Base-by-base conservation (phyloP, 2,329 filamentous ascomycete genomes). In the Helminthosporium solani region DNA sequence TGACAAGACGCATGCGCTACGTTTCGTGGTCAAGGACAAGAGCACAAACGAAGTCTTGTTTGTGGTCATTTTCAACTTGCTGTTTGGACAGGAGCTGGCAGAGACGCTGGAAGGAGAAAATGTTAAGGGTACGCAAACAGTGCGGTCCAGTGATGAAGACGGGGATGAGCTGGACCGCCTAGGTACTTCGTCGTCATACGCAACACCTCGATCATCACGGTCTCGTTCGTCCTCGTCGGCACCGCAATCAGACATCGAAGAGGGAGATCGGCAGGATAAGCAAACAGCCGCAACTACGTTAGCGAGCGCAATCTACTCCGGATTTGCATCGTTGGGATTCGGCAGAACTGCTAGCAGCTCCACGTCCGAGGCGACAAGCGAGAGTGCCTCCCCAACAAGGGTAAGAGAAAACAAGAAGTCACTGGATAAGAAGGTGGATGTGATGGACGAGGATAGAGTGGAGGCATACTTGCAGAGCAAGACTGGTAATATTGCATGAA, bases 1-100 rank as follows among this genome's bases (percentile, higher is more conserved):
- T 49, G 68, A 75, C 37, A 75, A 75, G 60, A 76, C 71, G 37
- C 75, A 77, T 59, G 68, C 70, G 46, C 52, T 76, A 46, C 57
- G 75, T 18, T 77, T 71, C 56, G 73, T 76, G 33, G 63, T 76
- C 46, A 75, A 74, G 64, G 70, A 75, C 48, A 50, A 69, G 4
- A 54, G 49, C 15, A 74, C 66, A 0, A 70, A 65, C 7, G 71
- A 75, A 28, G 66, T 74, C 18, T 67, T 68, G 23, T 68, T 76
- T 36, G 73, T 73, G 18, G 70, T 76, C 11, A 70, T 75, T 15
- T 75, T 76, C 47, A 72, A 65, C n/a, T 41, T 77, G 20, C 53
- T 77, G 2, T 76, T 72, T 55, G 74, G 74, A 2, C 57, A 72
- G 37, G 64, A 74, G 46, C 52, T 76, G 28, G 55, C 69, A 39